phyloP scores from a whole-genome alignment of 495 filamentous ascomycete genomes.

The Staphylotrichum tortipilum region DNA sequence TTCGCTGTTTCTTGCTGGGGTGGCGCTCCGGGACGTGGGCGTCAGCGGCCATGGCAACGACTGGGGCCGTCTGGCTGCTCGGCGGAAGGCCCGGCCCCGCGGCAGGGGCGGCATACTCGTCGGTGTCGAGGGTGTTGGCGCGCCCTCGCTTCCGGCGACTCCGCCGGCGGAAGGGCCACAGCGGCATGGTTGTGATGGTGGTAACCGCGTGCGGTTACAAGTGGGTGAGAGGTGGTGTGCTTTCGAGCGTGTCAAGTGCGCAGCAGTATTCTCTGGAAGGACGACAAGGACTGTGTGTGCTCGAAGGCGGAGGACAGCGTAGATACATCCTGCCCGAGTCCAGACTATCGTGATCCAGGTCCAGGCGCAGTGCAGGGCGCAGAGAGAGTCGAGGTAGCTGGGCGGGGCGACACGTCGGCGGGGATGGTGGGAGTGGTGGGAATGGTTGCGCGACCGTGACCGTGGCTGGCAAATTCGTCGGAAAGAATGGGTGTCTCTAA shows the following conservation, averaged over 20 bases:
- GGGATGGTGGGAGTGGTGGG: slow-evolving; percentile 5
- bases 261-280: slow-evolving; percentile 1
- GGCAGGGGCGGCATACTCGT: slow-evolving; percentile 19
- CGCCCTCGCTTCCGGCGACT: slow-evolving; percentile 41
- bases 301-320: slow-evolving; percentile 4
- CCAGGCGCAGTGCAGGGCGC: no score
- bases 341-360: no score
- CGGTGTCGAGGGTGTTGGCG: slow-evolving; percentile 29
- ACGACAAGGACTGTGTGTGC: no score
- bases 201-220: no score
- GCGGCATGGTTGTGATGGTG: slow-evolving; percentile 1
- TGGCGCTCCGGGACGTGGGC: slow-evolving; percentile 14
- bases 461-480: slow-evolving; percentile 8
- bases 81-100: slow-evolving; percentile 21
- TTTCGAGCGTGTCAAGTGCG: not conserved
- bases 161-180: slow-evolving; percentile 73
- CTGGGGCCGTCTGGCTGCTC: slow-evolving; percentile 34
- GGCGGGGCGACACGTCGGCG: slow-evolving; percentile 11
- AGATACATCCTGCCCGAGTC: slow-evolving; percentile 20
- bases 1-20: slow-evolving; percentile 25
- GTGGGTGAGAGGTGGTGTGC: no score
- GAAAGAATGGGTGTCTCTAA: slow-evolving; percentile 10
- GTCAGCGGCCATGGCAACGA: slow-evolving; percentile 7
- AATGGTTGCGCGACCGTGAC: no score
- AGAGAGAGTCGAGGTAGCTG: no score